Base-by-base conservation (phyloP, 2,329 filamentous ascomycete species). In the Cercospora sojina region DNA sequence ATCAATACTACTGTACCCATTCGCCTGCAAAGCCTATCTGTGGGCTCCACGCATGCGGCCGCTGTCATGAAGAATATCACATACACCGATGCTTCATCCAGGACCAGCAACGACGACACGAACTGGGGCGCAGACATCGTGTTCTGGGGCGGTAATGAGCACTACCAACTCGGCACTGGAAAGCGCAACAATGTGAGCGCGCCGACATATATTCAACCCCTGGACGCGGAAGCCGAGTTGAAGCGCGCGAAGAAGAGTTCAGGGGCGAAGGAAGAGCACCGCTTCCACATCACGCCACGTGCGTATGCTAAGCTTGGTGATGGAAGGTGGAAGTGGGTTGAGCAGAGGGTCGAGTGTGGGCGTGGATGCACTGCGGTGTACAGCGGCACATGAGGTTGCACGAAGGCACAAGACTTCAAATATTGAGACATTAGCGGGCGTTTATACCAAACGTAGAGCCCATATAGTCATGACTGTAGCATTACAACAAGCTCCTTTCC, bases 61-160 rank as follows among this genome's bases (percentile, higher is more conserved):
- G 94, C 92, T 1, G 85, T 95, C 9, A 89, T 98, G 87, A 86
- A 88, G 74, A 97, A 97, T 76, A 86, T 90, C 31, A 84, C 93
- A 5, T 76, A 77, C 65, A 70, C 72, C 32, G 80, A 83, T 16
- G 84, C 88, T 1, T 81, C 84, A 2, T 77, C 73, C 67, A 79
- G 76, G 62, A 79, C 68, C 73, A 72, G 78, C 16, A 84, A 85
- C 1, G 90, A 91, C 70, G 90, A 93, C 74, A 92, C 89, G 1
- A 93, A 95, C 76, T 97, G 89, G 87, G 95, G 95, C 58, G 88
- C 90, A 4, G 95, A 98, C 77, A 89, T 93, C 31, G 78, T 98
- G 1, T 96, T 92, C 83, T 99, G 93, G 92, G 95, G 95, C 68
- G 92, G 92, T 62, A 99, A 98, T 74, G 93, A 98, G 80, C 87